Evolutionary conservation across 108 stramenopile species (phyloP), one percentile per base, ranked within the genome.

Genomic region (Licmophora abbreviata): DNA sequence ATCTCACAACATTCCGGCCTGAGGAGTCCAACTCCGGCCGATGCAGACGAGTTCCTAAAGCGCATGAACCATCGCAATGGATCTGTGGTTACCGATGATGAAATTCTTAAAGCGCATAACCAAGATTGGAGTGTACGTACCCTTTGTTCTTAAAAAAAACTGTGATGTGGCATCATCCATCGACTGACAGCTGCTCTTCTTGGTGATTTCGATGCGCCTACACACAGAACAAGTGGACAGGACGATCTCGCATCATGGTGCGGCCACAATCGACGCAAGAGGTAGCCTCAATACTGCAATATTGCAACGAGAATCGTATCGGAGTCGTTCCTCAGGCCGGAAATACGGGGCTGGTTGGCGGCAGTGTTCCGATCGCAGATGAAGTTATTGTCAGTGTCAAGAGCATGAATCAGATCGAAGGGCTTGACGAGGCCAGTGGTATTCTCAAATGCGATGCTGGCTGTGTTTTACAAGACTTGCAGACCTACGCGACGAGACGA

Each of bases 321-420:
- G 72, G 83, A 0, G 73, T 99, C 3, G 93, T 95, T 11, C 87
- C 95, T 0, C 96, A 95, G 54, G 95, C 85, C 23, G 98, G 98
- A 24, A 97, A 97, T 43, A 97, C 98, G 12, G 92, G 95, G 0
- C 60, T 99, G 12, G 96, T 96, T 2, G 96, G 98, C 11, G 98
- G 96, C 5, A 63, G 78, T 46, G 83, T 96, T 0, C 88, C 91
- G 15, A 28, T 61, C 0, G 43, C 30, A 7, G 63, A 73, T 38
- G 95, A 98, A 67, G 62, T 99, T 44, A 62, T 99, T 44, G 58
- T 99, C 1, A 79, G 74, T 4, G 14, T 71, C 33, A 53, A 63
- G 38, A 54, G 49, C 32, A 81, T 99, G 73, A 74, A 86, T 46
- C 26, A 26, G 1, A 83, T 95, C 15, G 54, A 76, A 27, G 29